Percentiles rank a stretch among this genome's conserved stretches.
These are phyloP conservation scores for Aspergillus mulundensis DNA, from an alignment of 495 filamentous ascomycete species.

Conservation along the genomic window DNA sequence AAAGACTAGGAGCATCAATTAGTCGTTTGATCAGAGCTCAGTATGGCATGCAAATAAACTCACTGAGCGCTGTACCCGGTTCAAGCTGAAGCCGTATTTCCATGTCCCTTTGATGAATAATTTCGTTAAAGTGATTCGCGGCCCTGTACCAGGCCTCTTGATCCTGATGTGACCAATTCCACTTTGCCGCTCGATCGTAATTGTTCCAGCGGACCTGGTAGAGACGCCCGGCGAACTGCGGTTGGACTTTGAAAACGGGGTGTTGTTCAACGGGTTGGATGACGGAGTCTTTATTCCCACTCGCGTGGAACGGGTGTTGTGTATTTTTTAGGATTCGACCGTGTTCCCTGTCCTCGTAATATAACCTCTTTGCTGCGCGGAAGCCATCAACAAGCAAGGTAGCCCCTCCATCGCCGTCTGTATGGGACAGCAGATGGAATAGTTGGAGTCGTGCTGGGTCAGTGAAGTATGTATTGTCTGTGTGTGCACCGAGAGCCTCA, in stretches of 20 bases:
- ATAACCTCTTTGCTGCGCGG: slow-evolving; percentile 56
- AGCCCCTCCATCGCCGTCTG: slow-evolving; percentile 58
- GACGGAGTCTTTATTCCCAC: slow-evolving; percentile 75
- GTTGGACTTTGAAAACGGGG: slow-evolving; percentile 62
- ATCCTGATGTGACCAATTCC: slow-evolving; percentile 32
- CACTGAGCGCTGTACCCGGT: slow-evolving; percentile 75
- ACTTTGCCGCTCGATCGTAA: slow-evolving; percentile 66
- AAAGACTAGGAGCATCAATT: slow-evolving; percentile 58
- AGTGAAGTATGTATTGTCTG: slow-evolving; percentile 90
- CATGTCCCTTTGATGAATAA: slow-evolving; percentile 48
- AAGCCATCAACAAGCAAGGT: slow-evolving; percentile 84
- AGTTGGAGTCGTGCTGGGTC: slow-evolving; percentile 86
- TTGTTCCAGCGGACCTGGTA: slow-evolving; percentile 87
- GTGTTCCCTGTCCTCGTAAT: slow-evolving; percentile 39
- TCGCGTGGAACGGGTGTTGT: slow-evolving; percentile 68
- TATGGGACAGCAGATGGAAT: slow-evolving; percentile 83
- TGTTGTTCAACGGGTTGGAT: slow-evolving; percentile 59
- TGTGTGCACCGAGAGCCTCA: slow-evolving; percentile 71
- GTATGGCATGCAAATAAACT: slow-evolving; percentile 20
- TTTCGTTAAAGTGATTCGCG: slow-evolving; percentile 59
- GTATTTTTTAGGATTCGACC: slow-evolving; percentile 49
- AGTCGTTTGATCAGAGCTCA: not conserved
- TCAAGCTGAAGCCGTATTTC: slow-evolving; percentile 73
- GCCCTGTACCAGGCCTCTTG: slow-evolving; percentile 70
- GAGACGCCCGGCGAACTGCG: slow-evolving; percentile 28